Evolutionary conservation across 805 yeast genomes (phyloP).

Genomic region (Wickerhamiella vanderwaltii): DNA sequence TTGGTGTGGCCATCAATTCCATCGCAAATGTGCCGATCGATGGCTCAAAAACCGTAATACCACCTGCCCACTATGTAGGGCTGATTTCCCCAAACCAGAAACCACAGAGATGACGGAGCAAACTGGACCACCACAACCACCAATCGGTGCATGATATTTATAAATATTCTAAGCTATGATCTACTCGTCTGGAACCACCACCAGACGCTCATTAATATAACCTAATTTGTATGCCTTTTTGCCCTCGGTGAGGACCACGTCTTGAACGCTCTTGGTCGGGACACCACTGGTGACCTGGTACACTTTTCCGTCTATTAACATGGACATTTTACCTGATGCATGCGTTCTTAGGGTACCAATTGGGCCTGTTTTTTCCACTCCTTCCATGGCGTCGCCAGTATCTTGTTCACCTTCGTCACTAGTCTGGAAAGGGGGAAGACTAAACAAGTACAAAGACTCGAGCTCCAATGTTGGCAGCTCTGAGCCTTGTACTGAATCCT

Average conservation of each 20-base stretch:
- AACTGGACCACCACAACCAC: too few species aligned
- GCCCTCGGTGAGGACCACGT: constrained; percentile 46
- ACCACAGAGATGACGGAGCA: background rate
- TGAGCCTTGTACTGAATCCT: constrained; percentile 1
- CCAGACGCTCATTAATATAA: constrained; percentile 41
- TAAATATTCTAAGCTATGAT: too few species aligned
- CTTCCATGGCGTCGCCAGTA: constrained; percentile 10
- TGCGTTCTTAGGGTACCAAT: constrained; percentile 68
- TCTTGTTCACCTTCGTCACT: too few species aligned
- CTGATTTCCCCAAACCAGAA: too few species aligned
- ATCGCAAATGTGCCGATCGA: constrained; percentile 67
- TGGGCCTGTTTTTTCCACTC: constrained; percentile 35
- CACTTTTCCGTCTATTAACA: constrained; percentile 56
- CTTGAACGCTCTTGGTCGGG: constrained; percentile 57
- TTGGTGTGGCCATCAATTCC: constrained; percentile 76
- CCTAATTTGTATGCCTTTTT: constrained; percentile 41
- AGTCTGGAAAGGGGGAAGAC: constrained; percentile 26
- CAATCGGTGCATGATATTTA: too few species aligned
- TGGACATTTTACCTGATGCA: constrained; percentile 68
- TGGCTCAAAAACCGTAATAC: constrained; percentile 68
- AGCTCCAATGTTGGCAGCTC: constrained; percentile 19
- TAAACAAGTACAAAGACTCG: constrained; percentile 31
- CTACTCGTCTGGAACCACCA: constrained; percentile 41
- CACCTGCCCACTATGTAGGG: constrained; percentile 74
- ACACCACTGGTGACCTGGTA: constrained; percentile 66